Conservation (phyloP, 768 basidiomycete genomes). For the Coprinellus aureogranulatus region DNA sequence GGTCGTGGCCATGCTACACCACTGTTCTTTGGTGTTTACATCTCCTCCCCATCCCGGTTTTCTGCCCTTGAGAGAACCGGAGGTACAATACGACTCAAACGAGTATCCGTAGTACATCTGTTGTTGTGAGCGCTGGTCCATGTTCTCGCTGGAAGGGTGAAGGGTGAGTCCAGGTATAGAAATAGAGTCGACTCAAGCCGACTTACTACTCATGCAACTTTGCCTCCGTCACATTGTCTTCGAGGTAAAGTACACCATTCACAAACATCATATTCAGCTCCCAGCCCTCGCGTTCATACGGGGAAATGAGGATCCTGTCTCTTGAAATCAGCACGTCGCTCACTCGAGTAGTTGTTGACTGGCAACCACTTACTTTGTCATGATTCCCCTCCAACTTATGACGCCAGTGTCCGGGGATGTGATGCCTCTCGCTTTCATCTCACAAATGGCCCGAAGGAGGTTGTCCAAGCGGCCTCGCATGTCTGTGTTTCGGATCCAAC, state of each 20-base stretch:
- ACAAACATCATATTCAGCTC: slow-evolving; percentile 81
- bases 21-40: slow-evolving; percentile 85
- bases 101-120: slow-evolving; percentile 84
- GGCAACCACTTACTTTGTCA: slow-evolving; percentile 63
- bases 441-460: slow-evolving; percentile 57
- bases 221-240: slow-evolving; percentile 64
- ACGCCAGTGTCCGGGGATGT: slow-evolving; percentile 48
- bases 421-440: slow-evolving; percentile 28
- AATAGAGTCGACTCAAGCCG: background rate
- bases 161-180: too few relatives aligned
- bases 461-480: slow-evolving; percentile 65
- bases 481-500: slow-evolving; percentile 67
- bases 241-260: slow-evolving; percentile 68
- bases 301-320: slow-evolving; percentile 74
- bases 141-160: slow-evolving; percentile 50
- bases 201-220: slow-evolving; percentile 64
- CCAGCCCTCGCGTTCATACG: slow-evolving; percentile 81
- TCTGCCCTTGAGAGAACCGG: slow-evolving; percentile 33
- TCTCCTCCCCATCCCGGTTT: slow-evolving; percentile 75
- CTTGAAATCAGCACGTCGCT: slow-evolving; percentile 17
- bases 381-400: slow-evolving; percentile 76
- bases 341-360: background rate
- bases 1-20: slow-evolving; percentile 87
- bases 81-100: slow-evolving; percentile 86
- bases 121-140: slow-evolving; percentile 58